A percentile compares a stretch with the other conserved stretches of the same genome.
Conservation (phyloP, 768 basidiomycete species). For the Scleroderma bovista region DNA sequence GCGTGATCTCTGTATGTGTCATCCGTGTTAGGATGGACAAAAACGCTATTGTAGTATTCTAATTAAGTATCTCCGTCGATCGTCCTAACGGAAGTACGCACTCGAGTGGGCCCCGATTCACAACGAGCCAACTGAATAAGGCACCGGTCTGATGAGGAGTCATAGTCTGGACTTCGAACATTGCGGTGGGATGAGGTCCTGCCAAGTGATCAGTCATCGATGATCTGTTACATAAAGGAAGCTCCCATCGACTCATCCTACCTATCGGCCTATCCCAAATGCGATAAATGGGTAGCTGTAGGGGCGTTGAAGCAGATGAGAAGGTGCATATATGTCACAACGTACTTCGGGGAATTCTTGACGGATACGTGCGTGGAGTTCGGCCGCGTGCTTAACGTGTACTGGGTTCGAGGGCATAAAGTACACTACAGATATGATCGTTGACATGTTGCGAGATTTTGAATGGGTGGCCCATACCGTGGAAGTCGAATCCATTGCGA, state of each 20-base stretch:
- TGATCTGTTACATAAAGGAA: not conserved
- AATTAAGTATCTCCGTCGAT: not conserved
- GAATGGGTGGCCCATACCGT: slow-evolving; percentile 40
- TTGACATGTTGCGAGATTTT: not conserved
- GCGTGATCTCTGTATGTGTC: slow-evolving; percentile 55
- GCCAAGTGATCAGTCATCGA: not conserved
- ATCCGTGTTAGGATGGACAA: slow-evolving; percentile 67
- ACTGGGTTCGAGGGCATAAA: slow-evolving; percentile 44
- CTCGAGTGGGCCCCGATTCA: slow-evolving; percentile 69
- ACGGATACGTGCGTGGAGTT: slow-evolving; percentile 53
- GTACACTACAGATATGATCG: slow-evolving; percentile 44
- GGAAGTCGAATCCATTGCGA: slow-evolving; percentile 69
- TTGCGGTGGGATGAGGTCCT: slow-evolving; percentile 66
- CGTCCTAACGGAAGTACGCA: slow-evolving; percentile 30
- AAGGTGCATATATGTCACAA: not conserved
- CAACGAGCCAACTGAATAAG: slow-evolving; percentile 61
- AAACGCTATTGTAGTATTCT: slow-evolving; percentile 38
- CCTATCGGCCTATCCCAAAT: slow-evolving; percentile 63
- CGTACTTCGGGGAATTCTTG: slow-evolving; percentile 66
- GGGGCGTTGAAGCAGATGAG: not conserved
- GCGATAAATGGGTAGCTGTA: slow-evolving; percentile 53
- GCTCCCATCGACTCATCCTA: slow-evolving; percentile 19
- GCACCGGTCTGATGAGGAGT: slow-evolving; percentile 65
- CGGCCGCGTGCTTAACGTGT: slow-evolving; percentile 44
- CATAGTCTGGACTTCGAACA: slow-evolving; percentile 70